phyloP scores from a whole-genome alignment of 306 rosid genomes.

The Trichosanthes truncata region DNA sequence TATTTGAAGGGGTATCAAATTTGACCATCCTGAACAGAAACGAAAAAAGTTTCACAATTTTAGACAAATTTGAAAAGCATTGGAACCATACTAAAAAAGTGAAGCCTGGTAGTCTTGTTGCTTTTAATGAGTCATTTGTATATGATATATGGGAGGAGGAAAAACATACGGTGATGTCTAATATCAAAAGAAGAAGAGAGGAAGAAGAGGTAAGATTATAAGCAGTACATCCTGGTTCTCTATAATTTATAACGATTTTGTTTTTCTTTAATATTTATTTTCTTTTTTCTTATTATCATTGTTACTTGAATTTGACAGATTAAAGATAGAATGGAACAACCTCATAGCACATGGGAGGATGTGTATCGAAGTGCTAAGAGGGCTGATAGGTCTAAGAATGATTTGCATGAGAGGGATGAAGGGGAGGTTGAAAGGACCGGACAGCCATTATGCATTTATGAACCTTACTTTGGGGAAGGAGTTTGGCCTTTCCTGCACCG shows the following conservation, averaged over 20 bases:
- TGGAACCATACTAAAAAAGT: conserved; percentile 51
- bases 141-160: conserved; percentile 94
- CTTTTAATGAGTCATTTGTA: conserved; percentile 42
- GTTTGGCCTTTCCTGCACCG: conserved; percentile 88
- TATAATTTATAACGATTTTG: background rate
- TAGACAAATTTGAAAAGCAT: conserved; percentile 56
- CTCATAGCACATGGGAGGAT: conserved; percentile 90
- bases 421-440: conserved; percentile 95
- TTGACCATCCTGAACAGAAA: conserved; percentile 33
- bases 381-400: conserved; percentile 68
- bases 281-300: background rate
- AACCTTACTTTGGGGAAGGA: conserved; percentile 92
- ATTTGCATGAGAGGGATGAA: conserved; percentile 92
- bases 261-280: background rate
- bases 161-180: conserved; percentile 33
- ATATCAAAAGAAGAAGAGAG: conserved; percentile 54
- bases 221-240: background rate
- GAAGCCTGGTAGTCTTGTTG: conserved; percentile 18
- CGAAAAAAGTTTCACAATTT: conserved; percentile 36
- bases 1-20: conserved; percentile 52
- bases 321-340: conserved; percentile 79
- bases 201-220: conserved; percentile 68
- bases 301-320: conserved; percentile 38
- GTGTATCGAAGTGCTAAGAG: conserved; percentile 72
- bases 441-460: conserved; percentile 84